A percentile compares a stretch with the other conserved stretches of the same genome.
Evolutionary conservation across 2,329 filamentous ascomycete species (phyloP).

Genomic region (Phialophora tarda): DNA sequence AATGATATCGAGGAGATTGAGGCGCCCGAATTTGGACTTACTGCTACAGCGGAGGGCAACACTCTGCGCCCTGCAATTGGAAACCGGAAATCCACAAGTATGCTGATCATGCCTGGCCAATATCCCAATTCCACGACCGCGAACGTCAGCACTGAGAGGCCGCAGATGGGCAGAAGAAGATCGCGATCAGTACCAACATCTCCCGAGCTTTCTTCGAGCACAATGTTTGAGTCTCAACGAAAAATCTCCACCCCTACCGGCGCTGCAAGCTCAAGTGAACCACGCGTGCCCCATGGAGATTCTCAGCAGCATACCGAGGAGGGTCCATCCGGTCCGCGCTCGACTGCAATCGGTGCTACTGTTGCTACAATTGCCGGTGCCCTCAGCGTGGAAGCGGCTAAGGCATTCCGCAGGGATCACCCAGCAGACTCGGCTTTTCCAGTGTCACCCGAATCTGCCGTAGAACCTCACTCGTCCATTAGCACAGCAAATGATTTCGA

Average conservation of each 20-base stretch:
- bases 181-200: slow-evolving; percentile 33
- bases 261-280: not conserved
- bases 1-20: slow-evolving; percentile 81
- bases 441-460: slow-evolving; percentile 3
- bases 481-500: slow-evolving; percentile 20
- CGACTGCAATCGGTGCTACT: slow-evolving; percentile 32
- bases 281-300: not conserved
- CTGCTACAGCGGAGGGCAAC: slow-evolving; percentile 36
- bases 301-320: slow-evolving; percentile 6
- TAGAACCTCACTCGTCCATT: slow-evolving; percentile 4
- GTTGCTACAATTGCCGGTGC: slow-evolving; percentile 39
- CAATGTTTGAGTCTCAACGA: slow-evolving; percentile 3
- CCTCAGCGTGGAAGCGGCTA: slow-evolving; percentile 35
- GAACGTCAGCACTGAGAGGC: slow-evolving; percentile 17
- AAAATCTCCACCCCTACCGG: not conserved
- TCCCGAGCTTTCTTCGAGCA: slow-evolving; percentile 6
- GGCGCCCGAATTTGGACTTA: slow-evolving; percentile 65
- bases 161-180: slow-evolving; percentile 22
- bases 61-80: slow-evolving; percentile 20
- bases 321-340: not conserved
- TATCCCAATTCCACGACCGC: slow-evolving; percentile 22
- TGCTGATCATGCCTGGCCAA: slow-evolving; percentile 37
- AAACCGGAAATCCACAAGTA: slow-evolving; percentile 31
- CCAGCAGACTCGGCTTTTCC: slow-evolving; percentile 1
- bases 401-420: slow-evolving; percentile 28